Percentiles rank a stretch among this genome's conserved stretches.
phyloP scores from a whole-genome alignment of 2,329 filamentous ascomycete species.

The Periconia macrospinosa region DNA sequence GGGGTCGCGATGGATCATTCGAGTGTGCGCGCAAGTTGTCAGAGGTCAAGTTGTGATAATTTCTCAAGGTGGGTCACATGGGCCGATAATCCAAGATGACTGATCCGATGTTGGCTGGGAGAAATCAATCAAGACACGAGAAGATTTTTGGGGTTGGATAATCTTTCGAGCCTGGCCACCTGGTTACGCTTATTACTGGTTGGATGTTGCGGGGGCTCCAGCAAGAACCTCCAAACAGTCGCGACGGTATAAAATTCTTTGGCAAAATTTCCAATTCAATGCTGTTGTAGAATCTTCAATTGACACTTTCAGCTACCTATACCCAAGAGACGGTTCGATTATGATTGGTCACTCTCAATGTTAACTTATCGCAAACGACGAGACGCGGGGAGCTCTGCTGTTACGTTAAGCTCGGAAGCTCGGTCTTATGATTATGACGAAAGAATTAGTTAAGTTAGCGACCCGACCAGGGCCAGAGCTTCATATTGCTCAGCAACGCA shows the following conservation, averaged over 20 bases:
- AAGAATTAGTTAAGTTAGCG: conserved; percentile 14
- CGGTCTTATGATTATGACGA: conserved; percentile 27
- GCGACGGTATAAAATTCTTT: too few species aligned
- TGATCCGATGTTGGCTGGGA: neutral
- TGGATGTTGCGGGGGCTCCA: too few species aligned
- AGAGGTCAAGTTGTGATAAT: neutral
- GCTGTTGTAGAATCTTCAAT: too few species aligned
- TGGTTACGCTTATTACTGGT: too few species aligned
- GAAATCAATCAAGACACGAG: neutral
- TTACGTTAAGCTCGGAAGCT: conserved; percentile 16
- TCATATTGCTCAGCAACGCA: neutral
- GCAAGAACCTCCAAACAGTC: too few species aligned
- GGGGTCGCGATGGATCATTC: neutral
- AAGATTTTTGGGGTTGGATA: neutral
- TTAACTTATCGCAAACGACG: neutral
- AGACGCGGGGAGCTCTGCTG: neutral
- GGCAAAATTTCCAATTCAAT: too few species aligned
- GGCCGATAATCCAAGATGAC: neutral
- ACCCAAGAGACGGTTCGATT: neutral
- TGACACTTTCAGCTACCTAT: neutral
- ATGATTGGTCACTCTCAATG: neutral
- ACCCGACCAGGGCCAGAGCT: conserved; percentile 11
- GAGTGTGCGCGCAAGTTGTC: neutral
- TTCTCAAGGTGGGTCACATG: neutral
- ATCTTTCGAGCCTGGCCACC: neutral